These are phyloP conservation scores for Sarcomyxa edulis DNA, from an alignment of 768 basidiomycete genomes.

Conservation along the genomic window DNA sequence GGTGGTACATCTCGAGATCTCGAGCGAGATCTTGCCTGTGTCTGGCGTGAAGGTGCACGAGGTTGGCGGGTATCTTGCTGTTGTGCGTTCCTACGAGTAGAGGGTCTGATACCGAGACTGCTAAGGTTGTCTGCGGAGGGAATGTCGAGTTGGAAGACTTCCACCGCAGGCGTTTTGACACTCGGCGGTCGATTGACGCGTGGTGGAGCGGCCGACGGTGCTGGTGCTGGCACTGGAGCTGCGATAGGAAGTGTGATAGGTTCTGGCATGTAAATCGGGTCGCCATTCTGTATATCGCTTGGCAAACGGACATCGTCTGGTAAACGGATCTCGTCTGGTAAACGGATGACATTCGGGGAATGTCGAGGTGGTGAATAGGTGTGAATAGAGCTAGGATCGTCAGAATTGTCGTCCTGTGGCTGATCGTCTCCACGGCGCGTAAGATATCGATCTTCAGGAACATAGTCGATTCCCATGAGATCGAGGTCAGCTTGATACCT, in stretches of 20 bases:
- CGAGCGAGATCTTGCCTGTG: neutral
- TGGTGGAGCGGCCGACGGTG: no score
- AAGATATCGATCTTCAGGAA: slow-evolving; percentile 1
- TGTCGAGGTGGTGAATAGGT: neutral
- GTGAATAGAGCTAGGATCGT: neutral
- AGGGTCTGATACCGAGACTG: no score
- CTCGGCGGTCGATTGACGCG: no score
- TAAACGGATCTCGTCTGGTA: neutral
- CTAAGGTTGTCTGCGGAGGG: slow-evolving; percentile 1
- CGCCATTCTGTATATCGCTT: no score
- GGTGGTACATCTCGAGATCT: slow-evolving; percentile 1
- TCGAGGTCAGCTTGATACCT: slow-evolving; percentile 1
- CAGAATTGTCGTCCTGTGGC: slow-evolving; percentile 1
- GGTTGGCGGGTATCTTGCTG: no score
- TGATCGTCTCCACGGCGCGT: neutral
- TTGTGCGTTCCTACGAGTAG: no score
- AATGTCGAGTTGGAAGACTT: slow-evolving; percentile 1
- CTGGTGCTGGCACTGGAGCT: neutral
- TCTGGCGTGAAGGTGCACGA: no score
- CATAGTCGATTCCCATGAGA: slow-evolving; percentile 1
- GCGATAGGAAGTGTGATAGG: slow-evolving; percentile 4
- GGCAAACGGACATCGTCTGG: neutral
- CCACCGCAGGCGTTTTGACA: neutral
- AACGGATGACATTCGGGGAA: neutral
- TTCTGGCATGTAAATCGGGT: slow-evolving; percentile 1